Conservation (phyloP, 257 asterid genomes). For the Osmanthus fragrans region DNA sequence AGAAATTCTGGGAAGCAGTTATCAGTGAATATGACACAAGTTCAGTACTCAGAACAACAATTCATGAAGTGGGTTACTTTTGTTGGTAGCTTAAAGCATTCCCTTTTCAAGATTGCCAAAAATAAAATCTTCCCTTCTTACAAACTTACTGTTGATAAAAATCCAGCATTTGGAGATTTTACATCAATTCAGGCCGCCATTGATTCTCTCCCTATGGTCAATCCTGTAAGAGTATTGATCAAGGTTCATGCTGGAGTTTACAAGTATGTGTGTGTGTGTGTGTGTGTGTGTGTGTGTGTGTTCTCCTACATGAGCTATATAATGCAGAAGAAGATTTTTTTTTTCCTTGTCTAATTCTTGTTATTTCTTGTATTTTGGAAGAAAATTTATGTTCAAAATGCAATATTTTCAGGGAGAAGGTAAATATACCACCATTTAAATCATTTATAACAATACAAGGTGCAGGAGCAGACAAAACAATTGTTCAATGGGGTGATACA, state of each 20-base stretch:
- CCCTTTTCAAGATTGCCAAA: constrained; percentile 64
- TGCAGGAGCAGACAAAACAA: constrained; percentile 77
- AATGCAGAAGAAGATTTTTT: too few species aligned
- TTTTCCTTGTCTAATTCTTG: background rate
- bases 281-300: too few species aligned
- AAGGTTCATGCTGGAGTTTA: constrained; percentile 85
- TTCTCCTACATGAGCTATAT: too few species aligned
- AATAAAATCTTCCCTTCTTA: constrained; percentile 76
- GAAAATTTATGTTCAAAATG: background rate
- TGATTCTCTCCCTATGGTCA: constrained; percentile 78
- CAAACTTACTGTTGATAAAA: constrained; percentile 68
- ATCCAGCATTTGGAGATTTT: constrained; percentile 70
- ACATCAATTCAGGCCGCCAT: constrained; percentile 80
- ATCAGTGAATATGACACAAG: constrained; percentile 49
- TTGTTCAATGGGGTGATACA: constrained; percentile 87
- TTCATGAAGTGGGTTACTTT: constrained; percentile 82
- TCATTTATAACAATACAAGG: constrained; percentile 78
- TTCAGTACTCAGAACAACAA: constrained; percentile 59
- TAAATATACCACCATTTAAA: constrained; percentile 56
- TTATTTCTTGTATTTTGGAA: constrained; percentile 2
- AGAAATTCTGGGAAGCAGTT: constrained; percentile 29
- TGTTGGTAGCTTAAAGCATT: constrained; percentile 74
- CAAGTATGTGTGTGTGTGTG: constrained; percentile 58
- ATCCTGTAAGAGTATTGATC: constrained; percentile 78
- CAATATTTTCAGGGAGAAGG: constrained; percentile 66